These are phyloP conservation scores for Trichoderma atrobrunneum DNA, from an alignment of 2,329 filamentous ascomycete species.

Conservation along the genomic window DNA sequence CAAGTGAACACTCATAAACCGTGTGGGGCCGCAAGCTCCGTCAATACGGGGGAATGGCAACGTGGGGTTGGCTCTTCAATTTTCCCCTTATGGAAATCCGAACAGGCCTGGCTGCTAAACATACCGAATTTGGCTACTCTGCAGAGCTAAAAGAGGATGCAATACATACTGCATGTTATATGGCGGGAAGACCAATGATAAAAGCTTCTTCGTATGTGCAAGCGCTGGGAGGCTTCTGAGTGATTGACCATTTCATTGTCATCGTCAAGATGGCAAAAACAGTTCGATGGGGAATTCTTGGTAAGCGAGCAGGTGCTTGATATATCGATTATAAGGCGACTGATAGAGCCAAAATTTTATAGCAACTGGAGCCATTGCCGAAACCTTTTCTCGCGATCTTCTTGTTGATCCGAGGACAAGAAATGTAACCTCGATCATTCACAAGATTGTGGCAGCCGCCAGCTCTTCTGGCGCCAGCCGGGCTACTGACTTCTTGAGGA, in stretches of 20 bases:
- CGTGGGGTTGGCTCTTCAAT: no score
- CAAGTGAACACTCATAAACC: no score
- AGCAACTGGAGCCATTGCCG: background rate
- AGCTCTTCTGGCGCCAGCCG: background rate
- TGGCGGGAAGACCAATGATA: no score
- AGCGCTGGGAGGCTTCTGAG: no score
- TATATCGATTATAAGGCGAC: background rate
- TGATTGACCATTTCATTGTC: background rate
- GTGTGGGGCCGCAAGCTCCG: no score
- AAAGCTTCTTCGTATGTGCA: no score
- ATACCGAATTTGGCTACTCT: no score
- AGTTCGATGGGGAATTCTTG: background rate
- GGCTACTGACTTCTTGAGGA: background rate
- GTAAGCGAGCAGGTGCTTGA: background rate
- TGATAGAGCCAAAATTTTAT: background rate
- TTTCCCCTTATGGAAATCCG: no score
- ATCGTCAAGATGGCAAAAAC: background rate
- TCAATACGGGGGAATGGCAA: no score
- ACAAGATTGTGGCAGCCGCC: background rate
- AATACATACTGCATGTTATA: no score
- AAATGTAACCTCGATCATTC: background rate
- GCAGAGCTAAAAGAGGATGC: no score
- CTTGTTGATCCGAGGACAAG: background rate
- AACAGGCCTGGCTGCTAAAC: no score
- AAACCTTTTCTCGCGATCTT: background rate